Evolutionary conservation across 2,329 filamentous ascomycete genomes (phyloP), one percentile per base, ranked within the genome.

Genomic region (Byssochlamys sp.): DNA sequence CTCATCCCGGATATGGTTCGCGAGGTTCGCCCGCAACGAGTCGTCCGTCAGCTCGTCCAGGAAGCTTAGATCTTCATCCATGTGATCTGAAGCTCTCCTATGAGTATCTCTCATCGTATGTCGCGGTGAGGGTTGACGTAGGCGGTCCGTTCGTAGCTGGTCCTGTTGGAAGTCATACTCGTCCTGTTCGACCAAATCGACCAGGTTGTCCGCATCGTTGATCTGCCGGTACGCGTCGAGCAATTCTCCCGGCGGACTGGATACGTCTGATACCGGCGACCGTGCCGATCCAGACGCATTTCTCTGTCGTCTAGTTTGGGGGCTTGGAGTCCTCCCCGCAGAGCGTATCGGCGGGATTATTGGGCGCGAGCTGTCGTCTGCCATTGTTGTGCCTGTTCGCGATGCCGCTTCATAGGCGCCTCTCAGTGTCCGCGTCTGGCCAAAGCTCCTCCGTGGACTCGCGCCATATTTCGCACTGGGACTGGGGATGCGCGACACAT

Each of bases 191-290:
- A 71, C 74, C 19, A 67, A 62, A 52, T 73, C 70, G 2, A 67
- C 67, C 48, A 75, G 55, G 50, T 69, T 66, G 31, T 71, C 69
- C 39, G 70, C 73, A 50, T 74, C 71, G 19, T 72, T 67, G 55
- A 75, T 75, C 59, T 67, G 66, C 53, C 66, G 66, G 59, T 78
- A 77, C 4, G 67, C 63, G 52, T 77, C 74, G 10, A 63, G 63
- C 7, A 74, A 59, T 54, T 73, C 75, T 28, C 65, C 65, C 14
- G 73, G 74, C 1, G 75, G 73, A 49, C 71, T 75, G 3, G 71
- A 71, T 19, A 62, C 59, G 45, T 67, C 62, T 10, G 64, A 72
- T 12, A 68, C 64, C 1, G 73, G 71, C 10, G 71, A 75, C 25
- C 27, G 24, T 26, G 14, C 25, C 11, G 62, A 63, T 28, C 59